Conservation (phyloP, 83 land plant species). For the Larix sibirica region DNA sequence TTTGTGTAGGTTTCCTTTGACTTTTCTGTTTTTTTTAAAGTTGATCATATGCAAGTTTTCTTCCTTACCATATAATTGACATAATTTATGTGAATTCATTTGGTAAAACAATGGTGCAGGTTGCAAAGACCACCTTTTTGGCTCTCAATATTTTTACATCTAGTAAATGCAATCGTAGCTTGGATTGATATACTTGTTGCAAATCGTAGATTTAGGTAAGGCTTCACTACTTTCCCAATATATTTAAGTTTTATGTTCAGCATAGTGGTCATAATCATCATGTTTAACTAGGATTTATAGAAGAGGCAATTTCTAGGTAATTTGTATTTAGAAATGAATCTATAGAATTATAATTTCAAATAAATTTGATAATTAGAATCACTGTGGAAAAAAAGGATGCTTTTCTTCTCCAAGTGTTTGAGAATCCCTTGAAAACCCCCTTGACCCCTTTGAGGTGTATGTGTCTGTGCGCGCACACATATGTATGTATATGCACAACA, state of each 20-base stretch:
- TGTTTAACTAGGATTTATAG: not conserved
- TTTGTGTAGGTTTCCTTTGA: not conserved
- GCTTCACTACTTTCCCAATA: not conserved
- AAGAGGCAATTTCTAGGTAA: not conserved
- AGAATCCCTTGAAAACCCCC: no score
- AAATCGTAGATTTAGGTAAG: conserved; percentile 15
- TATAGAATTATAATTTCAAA: not conserved
- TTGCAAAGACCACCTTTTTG: conserved; percentile 14
- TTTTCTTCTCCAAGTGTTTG: no score
- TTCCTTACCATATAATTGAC: not conserved
- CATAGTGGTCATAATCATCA: not conserved
- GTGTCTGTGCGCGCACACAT: no score
- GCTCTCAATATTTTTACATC: conserved; percentile 20
- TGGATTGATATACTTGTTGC: conserved; percentile 28
- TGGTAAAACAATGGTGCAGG: conserved; percentile 23
- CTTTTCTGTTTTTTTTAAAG: not conserved
- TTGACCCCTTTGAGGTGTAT: no score
- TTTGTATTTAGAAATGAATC: not conserved
- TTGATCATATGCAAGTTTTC: not conserved
- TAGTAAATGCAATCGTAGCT: conserved; percentile 25
- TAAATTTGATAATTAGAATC: not conserved
- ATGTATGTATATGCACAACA: no score
- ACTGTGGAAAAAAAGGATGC: no score
- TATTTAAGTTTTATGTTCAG: not conserved
- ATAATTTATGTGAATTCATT: not conserved